Percentiles rank a stretch among this genome's conserved stretches.
phyloP scores from a whole-genome alignment of 2,329 filamentous ascomycete genomes.

The Truncatella angustata region DNA sequence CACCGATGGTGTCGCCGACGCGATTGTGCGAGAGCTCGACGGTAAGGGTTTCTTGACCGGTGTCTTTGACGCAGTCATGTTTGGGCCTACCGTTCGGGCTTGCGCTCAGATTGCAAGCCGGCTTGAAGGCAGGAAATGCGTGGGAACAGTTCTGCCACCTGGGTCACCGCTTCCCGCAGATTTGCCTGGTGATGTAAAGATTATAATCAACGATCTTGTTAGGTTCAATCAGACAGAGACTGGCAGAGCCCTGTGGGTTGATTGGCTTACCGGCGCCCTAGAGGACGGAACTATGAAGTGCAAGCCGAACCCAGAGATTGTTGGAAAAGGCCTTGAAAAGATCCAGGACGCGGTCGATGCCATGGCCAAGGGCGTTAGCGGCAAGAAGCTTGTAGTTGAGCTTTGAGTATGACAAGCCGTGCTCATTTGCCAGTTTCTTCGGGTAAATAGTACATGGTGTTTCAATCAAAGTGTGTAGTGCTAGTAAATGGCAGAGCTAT shows the following conservation, averaged over 20 bases:
- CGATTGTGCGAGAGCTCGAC: slow-evolving; percentile 26
- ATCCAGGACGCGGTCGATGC: slow-evolving; percentile 39
- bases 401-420: background rate
- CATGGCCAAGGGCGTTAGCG: slow-evolving; percentile 36
- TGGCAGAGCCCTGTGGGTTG: slow-evolving; percentile 32
- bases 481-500: too few species aligned
- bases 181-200: slow-evolving; percentile 29
- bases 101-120: slow-evolving; percentile 6
- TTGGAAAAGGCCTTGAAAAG: slow-evolving; percentile 39
- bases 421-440: too few species aligned
- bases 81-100: background rate
- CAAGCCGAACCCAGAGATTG: slow-evolving; percentile 36
- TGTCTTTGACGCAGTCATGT: slow-evolving; percentile 20
- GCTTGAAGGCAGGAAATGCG: slow-evolving; percentile 5
- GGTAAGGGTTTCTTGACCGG: slow-evolving; percentile 26
- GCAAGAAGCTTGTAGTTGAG: slow-evolving; percentile 38
- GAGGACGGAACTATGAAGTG: slow-evolving; percentile 32
- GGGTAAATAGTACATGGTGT: background rate
- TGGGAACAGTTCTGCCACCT: slow-evolving; percentile 16
- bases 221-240: slow-evolving; percentile 28
- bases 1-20: slow-evolving; percentile 19
- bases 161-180: slow-evolving; percentile 33
- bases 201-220: slow-evolving; percentile 25
- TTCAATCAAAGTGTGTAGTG: too few species aligned
- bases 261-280: slow-evolving; percentile 38